Evolutionary conservation across 1,284 basidiomycete species (phyloP).

Genomic region (Veloboletus limbatus): DNA sequence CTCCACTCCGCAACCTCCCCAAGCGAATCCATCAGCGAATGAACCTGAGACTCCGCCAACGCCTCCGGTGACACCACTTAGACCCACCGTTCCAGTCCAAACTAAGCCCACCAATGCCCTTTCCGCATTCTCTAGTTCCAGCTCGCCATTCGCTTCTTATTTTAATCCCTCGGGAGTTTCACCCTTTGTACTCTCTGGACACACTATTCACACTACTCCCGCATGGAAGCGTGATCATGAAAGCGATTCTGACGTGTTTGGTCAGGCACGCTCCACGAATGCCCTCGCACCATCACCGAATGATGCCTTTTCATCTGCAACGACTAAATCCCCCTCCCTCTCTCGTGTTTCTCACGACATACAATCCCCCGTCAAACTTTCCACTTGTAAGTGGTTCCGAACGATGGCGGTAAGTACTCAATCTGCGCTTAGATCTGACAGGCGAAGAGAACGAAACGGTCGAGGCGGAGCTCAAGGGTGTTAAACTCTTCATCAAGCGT

Average conservation of each 20-base stretch:
- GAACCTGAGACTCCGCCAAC: conserved; percentile 14
- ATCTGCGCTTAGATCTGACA: conserved; percentile 35
- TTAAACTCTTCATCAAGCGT: conserved; percentile 59
- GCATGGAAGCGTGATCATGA: conserved; percentile 24
- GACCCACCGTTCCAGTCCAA: conserved; percentile 7
- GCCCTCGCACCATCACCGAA: conserved; percentile 21
- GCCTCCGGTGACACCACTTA: conserved; percentile 19
- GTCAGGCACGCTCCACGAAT: conserved; percentile 5
- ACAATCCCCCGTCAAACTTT: conserved; percentile 10
- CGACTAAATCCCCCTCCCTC: not conserved
- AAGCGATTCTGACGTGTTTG: conserved; percentile 9
- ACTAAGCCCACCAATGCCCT: conserved; percentile 34
- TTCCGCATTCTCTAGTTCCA: conserved; percentile 43
- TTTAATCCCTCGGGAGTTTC: conserved; percentile 26
- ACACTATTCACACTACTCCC: conserved; percentile 18
- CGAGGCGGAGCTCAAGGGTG: conserved; percentile 52
- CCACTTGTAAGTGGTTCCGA: conserved; percentile 14
- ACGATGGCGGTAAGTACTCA: conserved; percentile 7
- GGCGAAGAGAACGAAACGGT: conserved; percentile 64
- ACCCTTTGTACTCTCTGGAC: conserved; percentile 22
- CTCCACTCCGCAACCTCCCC: conserved; percentile 15
- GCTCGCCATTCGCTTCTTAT: conserved; percentile 40
- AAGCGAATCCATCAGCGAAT: conserved; percentile 4
- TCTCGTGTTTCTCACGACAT: not conserved
- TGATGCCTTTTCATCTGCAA: conserved; percentile 4